These are phyloP conservation scores for Pezicula carpinea DNA, from an alignment of 2,329 filamentous ascomycete species.

Conservation along the genomic window DNA sequence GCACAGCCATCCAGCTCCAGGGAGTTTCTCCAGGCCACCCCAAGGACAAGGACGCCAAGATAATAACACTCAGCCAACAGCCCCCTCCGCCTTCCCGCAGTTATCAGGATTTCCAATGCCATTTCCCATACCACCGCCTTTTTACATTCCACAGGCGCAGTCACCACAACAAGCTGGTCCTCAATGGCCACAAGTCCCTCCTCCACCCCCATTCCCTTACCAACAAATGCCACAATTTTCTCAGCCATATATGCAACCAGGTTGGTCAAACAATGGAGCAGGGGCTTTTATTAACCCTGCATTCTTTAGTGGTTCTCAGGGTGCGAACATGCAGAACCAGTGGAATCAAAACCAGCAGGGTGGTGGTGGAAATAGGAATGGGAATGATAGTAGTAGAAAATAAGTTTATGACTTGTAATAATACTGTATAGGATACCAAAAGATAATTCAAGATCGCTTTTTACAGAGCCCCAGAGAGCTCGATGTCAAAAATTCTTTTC, in stretches of 20 bases:
- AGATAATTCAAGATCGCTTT: too few relatives aligned
- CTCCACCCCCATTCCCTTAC: slow-evolving; percentile 8
- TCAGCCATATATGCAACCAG: slow-evolving; percentile 13
- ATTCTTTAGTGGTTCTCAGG: slow-evolving; percentile 20
- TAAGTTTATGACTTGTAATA: too few relatives aligned
- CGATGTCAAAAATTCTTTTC: too few relatives aligned
- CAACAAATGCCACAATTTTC: slow-evolving; percentile 14
- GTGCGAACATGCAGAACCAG: slow-evolving; percentile 17
- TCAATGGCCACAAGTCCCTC: slow-evolving; percentile 21
- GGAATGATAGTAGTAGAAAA: too few relatives aligned
- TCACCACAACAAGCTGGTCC: slow-evolving; percentile 19
- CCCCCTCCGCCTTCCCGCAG: not conserved
- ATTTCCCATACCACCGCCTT: slow-evolving; percentile 8
- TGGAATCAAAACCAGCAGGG: slow-evolving; percentile 11
- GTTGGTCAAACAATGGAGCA: slow-evolving; percentile 13
- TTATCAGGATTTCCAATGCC: not conserved
- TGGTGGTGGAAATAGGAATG: slow-evolving; percentile 7
- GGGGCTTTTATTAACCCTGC: slow-evolving; percentile 28
- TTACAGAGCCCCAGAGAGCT: too few relatives aligned
- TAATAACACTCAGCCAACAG: not conserved
- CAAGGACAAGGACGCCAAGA: not conserved
- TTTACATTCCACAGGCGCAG: slow-evolving; percentile 9
- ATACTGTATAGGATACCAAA: too few relatives aligned
- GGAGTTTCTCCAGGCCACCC: not conserved
- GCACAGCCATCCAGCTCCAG: slow-evolving; percentile 1